phyloP scores from a whole-genome alignment of 305 asterid genomes.

The Solanum hybrid region DNA sequence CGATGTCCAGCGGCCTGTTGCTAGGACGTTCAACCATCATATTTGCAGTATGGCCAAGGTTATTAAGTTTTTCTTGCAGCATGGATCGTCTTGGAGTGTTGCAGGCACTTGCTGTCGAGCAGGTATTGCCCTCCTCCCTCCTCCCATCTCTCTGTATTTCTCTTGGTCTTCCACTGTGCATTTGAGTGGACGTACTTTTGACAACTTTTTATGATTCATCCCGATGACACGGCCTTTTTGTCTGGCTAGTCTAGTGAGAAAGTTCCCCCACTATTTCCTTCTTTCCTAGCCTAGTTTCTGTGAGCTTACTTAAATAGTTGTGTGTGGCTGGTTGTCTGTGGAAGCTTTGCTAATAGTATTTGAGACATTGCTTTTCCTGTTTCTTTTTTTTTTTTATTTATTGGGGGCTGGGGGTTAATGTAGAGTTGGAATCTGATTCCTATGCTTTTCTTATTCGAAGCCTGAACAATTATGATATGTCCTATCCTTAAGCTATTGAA shows the following conservation, averaged over 20 bases:
- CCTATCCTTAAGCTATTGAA: not conserved
- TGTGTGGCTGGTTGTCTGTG: not conserved
- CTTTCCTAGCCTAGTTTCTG: not conserved
- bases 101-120: conserved; percentile 68
- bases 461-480: not conserved
- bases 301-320: not conserved
- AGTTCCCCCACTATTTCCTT: not conserved
- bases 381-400: not conserved
- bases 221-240: not conserved
- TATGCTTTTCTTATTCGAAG: not conserved
- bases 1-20: conserved; percentile 34
- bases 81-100: conserved; percentile 65
- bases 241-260: not conserved
- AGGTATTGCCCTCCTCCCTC: conserved; percentile 22
- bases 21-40: conserved; percentile 50
- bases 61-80: conserved; percentile 53
- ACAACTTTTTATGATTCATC: not conserved
- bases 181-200: not conserved
- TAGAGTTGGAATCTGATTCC: not conserved
- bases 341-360: not conserved
- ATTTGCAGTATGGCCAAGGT: conserved; percentile 54
- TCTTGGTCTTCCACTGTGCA: not conserved
- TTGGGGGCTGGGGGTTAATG: not conserved
- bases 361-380: not conserved
- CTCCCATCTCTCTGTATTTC: not conserved